Base-by-base conservation (phyloP, 495 filamentous ascomycete genomes). In the Podospora fimiseda region DNA sequence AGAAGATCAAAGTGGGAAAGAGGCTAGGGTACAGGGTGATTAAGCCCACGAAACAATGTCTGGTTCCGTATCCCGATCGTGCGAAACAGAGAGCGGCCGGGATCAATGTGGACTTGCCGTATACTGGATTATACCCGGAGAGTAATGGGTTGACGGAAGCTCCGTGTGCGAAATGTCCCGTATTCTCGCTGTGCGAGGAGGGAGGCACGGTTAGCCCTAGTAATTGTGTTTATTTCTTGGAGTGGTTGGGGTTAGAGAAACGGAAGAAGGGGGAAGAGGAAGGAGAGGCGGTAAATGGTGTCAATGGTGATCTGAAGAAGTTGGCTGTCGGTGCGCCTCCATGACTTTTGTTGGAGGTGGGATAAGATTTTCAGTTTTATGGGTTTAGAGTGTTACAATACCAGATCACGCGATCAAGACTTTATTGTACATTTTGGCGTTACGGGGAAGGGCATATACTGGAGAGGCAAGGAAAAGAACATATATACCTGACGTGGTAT, bases 131-230 rank as follows among this genome's bases (percentile, higher is more conserved):
- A 45, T 72, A 79, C 52, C 64, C 72, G 24, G 69, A 42, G 50
- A 63, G 53, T 68, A 77, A 72, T 51, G 89, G 87, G 19, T 81
- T 94, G 62, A 93, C 86, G 1, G 89, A 96, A 59, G 83, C 84
- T 2, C 93, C 93, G 7, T 98, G 93, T 73, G 92, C 90, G 14
- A 75, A 80, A 55, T 98, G 93, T 65, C 93, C 94, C 0, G 93
- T 96, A n/a, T 94, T 96, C 70, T 81, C 86, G 37, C 74, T 96
- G 16, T 98, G 93, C 68, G 85, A 85, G 43, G 88, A 93, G 49
- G 90, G 86, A 5, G 90, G 90, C 1, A 86, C 87, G 8, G 88
- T 97, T 30, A 93, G 84, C 64, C 88, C 93, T 1, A 86, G 84
- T 50, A 95, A 80, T 45, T 98, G 93, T 66, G 86, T 89, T 39